Percentiles rank a stretch among this genome's conserved stretches.
Conservation (phyloP, 257 asterid species). For the Fraxinus americana region DNA sequence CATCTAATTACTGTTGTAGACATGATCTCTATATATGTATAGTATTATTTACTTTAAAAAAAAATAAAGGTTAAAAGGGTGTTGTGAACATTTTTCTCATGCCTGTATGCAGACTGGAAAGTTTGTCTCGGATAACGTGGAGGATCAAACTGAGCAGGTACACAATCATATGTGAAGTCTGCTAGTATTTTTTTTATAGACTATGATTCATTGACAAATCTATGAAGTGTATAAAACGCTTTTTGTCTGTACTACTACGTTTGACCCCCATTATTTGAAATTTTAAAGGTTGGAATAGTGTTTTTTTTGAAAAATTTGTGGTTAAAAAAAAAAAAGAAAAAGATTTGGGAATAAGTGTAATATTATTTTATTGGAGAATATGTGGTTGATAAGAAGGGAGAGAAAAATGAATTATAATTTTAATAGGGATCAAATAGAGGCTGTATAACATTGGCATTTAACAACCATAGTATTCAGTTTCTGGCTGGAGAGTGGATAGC, state of each 20-base stretch:
- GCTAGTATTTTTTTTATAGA: neutral
- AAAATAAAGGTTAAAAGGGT: neutral
- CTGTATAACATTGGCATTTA: neutral
- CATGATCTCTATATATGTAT: neutral
- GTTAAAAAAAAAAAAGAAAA: no score
- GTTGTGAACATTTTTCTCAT: slow-evolving; percentile 12
- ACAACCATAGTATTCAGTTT: neutral
- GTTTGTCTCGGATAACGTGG: slow-evolving; percentile 78
- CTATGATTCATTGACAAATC: neutral
- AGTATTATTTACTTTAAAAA: neutral
- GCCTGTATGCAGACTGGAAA: slow-evolving; percentile 67
- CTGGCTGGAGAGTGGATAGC: neutral
- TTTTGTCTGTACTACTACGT: neutral
- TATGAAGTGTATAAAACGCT: neutral
- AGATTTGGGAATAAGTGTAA: no score
- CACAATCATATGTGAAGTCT: neutral
- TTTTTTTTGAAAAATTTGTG: no score
- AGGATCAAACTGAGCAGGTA: slow-evolving; percentile 99
- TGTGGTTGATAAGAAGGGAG: no score
- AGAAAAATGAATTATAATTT: no score
- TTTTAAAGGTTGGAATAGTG: no score
- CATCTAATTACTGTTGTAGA: neutral
- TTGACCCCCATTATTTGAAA: no score
- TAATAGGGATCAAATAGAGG: no score
- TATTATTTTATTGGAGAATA: no score